Conservation (phyloP, 257 asterid genomes). For the Solanum infundibuliforme region DNA sequence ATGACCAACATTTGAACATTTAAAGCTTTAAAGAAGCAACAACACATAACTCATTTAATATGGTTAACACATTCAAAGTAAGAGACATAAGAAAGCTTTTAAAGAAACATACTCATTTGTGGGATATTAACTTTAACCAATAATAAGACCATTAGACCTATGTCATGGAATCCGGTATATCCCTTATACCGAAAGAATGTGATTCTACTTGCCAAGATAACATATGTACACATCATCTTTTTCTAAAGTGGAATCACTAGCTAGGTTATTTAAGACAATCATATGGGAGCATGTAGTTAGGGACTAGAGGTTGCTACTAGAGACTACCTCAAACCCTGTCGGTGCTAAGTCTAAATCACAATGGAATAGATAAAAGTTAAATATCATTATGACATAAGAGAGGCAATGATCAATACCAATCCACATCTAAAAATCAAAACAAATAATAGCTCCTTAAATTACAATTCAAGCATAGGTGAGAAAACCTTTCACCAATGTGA, state of each 20-base stretch:
- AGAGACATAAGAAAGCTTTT: neutral
- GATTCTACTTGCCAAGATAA: neutral
- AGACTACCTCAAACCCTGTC: neutral
- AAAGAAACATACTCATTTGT: too few relatives aligned
- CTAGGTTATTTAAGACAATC: neutral
- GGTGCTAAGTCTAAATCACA: neutral
- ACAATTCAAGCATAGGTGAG: neutral
- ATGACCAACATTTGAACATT: neutral
- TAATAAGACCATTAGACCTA: neutral
- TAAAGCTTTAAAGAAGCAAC: neutral
- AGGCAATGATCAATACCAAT: neutral
- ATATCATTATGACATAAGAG: neutral
- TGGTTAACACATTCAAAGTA: neutral
- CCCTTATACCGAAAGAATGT: neutral
- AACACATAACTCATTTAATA: too few relatives aligned
- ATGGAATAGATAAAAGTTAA: neutral
- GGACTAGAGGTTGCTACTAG: neutral
- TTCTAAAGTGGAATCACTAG: neutral
- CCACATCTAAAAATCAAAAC: neutral
- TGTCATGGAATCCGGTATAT: neutral
- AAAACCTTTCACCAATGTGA: neutral
- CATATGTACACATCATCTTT: neutral
- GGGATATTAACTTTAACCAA: neutral
- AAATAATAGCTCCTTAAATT: neutral
- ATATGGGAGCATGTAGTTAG: neutral